phyloP scores from a whole-genome alignment of 202 grass and related monocot genomes.

The Saccharum hybrid region DNA sequence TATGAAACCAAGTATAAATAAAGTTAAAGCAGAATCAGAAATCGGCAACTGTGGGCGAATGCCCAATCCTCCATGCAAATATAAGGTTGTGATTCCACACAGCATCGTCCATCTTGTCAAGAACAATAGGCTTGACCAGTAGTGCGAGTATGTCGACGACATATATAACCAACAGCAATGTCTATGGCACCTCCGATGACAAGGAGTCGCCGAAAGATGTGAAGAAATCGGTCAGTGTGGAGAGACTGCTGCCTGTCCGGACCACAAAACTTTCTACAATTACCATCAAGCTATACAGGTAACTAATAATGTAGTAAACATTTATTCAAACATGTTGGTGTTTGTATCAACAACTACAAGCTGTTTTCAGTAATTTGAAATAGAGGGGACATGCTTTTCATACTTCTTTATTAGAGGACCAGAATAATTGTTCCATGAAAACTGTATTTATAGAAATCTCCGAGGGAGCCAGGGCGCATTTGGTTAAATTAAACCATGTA shows the following conservation, averaged over 20 bases:
- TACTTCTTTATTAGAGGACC: background rate
- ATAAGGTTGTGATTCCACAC: background rate
- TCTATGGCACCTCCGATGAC: background rate
- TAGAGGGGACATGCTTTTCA: background rate
- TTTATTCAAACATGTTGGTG: background rate
- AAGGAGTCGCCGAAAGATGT: background rate
- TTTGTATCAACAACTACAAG: background rate
- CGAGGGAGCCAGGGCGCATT: background rate
- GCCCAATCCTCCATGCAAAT: no score
- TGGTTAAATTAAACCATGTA: background rate
- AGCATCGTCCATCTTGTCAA: background rate
- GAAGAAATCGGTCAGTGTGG: background rate
- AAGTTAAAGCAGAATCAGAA: no score
- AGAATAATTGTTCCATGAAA: background rate
- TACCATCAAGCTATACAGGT: conserved; percentile 38
- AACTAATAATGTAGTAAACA: background rate
- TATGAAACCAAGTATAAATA: no score
- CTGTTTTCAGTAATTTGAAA: background rate
- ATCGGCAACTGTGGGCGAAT: no score
- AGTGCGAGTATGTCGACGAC: background rate
- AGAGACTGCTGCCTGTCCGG: background rate
- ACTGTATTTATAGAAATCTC: background rate
- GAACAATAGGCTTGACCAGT: background rate
- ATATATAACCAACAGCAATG: background rate
- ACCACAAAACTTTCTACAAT: conserved; percentile 27